Evolutionary conservation across 164 flowering plant species (phyloP), one percentile per base, ranked within the genome.

Genomic region (Protea cynaroides): DNA sequence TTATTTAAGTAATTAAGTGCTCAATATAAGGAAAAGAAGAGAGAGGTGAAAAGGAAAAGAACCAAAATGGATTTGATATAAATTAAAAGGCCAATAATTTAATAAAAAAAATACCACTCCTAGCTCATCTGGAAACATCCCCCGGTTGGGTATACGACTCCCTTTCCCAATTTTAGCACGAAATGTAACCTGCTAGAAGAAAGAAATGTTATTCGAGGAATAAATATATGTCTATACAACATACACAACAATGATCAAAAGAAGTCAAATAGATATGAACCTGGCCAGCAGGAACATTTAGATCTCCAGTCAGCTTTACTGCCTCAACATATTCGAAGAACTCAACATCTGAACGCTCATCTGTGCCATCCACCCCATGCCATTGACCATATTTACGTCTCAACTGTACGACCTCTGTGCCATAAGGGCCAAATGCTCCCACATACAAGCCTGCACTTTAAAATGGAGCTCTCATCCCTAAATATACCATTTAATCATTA

Each of bases 281-380:
- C 97, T 94, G 80, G 73, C 98, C 98, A 74, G 95, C 96, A 75
- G 98, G 98, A 72, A 94, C 90, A 83, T 85, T 87, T 7, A 90
- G 81, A 74, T 94, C 96, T 34, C 98, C 99, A 25, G 99, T 94
- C 51, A 94, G 78, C 83, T 88, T 94, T 61, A 91, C 87, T 49
- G 97, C 99, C 73, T 94, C 99, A 58, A 91, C 99, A 74, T 87
- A 94, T 79, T 91, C 97, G 73, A 85, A 94, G 71, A 94, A 89
- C 70, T 91, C 97, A n/a, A 89, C 71, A 65, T 84, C 85, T 38
- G 88, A 75, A 22, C 78, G 66, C 6, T 68, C 70, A 34, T 76
- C 80, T 11, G 12, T 46, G 54, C 70, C 84, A 75, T 66, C 80
- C 12, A 50, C 63, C 65, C 69, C 69, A 74, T 71, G 80, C 99